A percentile compares a stretch with the other conserved stretches of the same genome.
phyloP scores from a whole-genome alignment of 2,329 filamentous ascomycete genomes.

The Aureobasidium mangrovei region DNA sequence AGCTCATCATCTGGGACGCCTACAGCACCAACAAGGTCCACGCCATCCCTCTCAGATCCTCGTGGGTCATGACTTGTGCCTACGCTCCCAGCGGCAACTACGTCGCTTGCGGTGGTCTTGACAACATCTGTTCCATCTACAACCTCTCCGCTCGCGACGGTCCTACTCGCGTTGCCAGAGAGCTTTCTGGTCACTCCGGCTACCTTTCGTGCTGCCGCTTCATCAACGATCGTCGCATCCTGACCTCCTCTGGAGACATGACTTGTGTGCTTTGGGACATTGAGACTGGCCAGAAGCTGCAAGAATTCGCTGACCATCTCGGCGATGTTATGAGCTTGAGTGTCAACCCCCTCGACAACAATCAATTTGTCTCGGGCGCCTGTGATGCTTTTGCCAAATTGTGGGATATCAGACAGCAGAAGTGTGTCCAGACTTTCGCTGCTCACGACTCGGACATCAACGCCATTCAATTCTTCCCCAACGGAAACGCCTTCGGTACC shows the following conservation, averaged over 20 bases:
- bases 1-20: slow-evolving; percentile 99
- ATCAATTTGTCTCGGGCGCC: slow-evolving; percentile 98
- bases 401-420: slow-evolving; percentile 97
- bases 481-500: slow-evolving; percentile 95
- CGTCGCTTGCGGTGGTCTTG: slow-evolving; percentile 93
- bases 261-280: slow-evolving; percentile 99
- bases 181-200: slow-evolving; percentile 92
- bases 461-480: slow-evolving; percentile 98
- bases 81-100: slow-evolving; percentile 98
- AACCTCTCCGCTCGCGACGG: slow-evolving; percentile 95
- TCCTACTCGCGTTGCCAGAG: slow-evolving; percentile 90
- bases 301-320: slow-evolving; percentile 95
- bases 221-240: slow-evolving; percentile 94
- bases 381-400: slow-evolving; percentile 98
- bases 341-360: slow-evolving; percentile 98
- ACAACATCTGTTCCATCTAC: slow-evolving; percentile 99
- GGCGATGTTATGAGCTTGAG: slow-evolving; percentile 99
- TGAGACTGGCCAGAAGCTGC: slow-evolving; percentile 92
- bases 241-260: slow-evolving; percentile 98
- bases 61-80: slow-evolving; percentile 99
- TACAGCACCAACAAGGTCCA: slow-evolving; percentile 99
- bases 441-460: slow-evolving; percentile 99
- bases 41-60: slow-evolving; percentile 91
- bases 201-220: slow-evolving; percentile 98
- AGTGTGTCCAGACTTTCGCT: slow-evolving; percentile 96